phyloP scores from a whole-genome alignment of 2,329 filamentous ascomycete species.

The Penicillium glabrum region DNA sequence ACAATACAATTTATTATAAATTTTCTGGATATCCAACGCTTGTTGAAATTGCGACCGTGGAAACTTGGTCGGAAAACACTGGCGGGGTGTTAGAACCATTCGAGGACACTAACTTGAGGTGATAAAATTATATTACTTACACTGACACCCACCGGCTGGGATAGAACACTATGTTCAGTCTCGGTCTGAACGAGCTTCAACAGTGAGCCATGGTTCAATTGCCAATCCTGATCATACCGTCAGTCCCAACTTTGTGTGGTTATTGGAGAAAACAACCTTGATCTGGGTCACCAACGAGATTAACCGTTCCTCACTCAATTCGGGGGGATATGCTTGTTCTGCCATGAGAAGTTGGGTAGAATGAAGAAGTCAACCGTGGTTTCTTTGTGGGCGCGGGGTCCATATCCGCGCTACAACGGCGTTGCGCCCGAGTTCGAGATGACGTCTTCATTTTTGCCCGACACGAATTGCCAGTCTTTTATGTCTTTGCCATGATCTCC shows the following conservation, averaged over 20 bases:
- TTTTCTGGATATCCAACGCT: constrained; percentile 59
- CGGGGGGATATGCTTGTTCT: constrained; percentile 18
- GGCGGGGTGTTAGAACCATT: background rate
- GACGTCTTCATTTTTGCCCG: background rate
- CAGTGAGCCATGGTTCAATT: constrained; percentile 43
- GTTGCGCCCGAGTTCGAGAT: background rate
- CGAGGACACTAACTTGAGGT: background rate
- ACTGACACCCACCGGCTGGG: constrained; percentile 34
- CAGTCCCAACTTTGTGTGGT: too few species aligned
- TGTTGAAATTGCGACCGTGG: constrained; percentile 33
- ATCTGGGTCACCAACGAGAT: constrained; percentile 31
- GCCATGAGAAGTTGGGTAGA: background rate
- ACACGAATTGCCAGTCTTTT: too few species aligned
- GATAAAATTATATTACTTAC: constrained; percentile 11
- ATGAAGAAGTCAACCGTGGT: background rate
- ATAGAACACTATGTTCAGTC: constrained; percentile 27
- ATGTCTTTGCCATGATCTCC: too few species aligned
- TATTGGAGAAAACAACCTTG: constrained; percentile 5
- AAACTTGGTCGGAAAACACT: constrained; percentile 35
- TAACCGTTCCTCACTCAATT: constrained; percentile 39
- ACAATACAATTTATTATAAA: constrained; percentile 56
- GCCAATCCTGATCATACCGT: constrained; percentile 36
- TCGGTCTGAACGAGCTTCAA: constrained; percentile 34
- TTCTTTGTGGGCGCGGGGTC: background rate
- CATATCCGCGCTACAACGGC: background rate